Percentiles rank a stretch among this genome's conserved stretches.
Evolutionary conservation across 495 filamentous ascomycete genomes (phyloP).

Genomic region (Podospora pseudocomata): DNA sequence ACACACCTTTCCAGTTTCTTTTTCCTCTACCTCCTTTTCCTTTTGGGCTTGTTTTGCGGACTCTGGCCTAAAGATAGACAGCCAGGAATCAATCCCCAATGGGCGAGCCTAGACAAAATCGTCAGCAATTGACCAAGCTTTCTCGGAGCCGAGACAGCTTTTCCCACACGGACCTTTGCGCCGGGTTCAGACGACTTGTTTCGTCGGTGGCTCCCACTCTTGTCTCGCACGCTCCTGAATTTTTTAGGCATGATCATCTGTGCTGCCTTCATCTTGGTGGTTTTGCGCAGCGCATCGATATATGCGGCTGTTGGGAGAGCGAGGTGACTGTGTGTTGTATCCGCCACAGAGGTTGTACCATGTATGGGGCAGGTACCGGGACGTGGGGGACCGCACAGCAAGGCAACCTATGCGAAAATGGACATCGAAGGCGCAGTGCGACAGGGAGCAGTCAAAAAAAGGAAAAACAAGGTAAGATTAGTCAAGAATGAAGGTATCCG

Average conservation of each 20-base stretch:
- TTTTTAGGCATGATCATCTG: slow-evolving; percentile 35
- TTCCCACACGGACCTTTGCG: slow-evolving; percentile 44
- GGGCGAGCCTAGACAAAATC: slow-evolving; percentile 34
- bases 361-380: too few relatives aligned
- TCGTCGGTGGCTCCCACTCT: slow-evolving; percentile 50
- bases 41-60: slow-evolving; percentile 49
- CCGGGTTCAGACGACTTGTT: slow-evolving; percentile 44
- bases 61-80: slow-evolving; percentile 55
- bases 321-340: not conserved
- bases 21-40: slow-evolving; percentile 54
- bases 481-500: too few relatives aligned
- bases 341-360: too few relatives aligned
- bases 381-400: too few relatives aligned
- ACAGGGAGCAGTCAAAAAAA: not conserved
- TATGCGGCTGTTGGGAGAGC: not conserved
- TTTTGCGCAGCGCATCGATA: slow-evolving; percentile 4
- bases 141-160: slow-evolving; percentile 6
- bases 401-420: not conserved
- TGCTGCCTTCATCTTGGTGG: slow-evolving; percentile 31
- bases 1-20: slow-evolving; percentile 39
- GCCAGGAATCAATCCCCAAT: slow-evolving; percentile 41
- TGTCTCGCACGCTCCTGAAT: slow-evolving; percentile 74
- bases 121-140: slow-evolving; percentile 22
- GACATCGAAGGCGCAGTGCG: not conserved
- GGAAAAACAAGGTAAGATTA: not conserved